phyloP scores from a whole-genome alignment of 257 asterid genomes.

The Solanum appendiculatum region DNA sequence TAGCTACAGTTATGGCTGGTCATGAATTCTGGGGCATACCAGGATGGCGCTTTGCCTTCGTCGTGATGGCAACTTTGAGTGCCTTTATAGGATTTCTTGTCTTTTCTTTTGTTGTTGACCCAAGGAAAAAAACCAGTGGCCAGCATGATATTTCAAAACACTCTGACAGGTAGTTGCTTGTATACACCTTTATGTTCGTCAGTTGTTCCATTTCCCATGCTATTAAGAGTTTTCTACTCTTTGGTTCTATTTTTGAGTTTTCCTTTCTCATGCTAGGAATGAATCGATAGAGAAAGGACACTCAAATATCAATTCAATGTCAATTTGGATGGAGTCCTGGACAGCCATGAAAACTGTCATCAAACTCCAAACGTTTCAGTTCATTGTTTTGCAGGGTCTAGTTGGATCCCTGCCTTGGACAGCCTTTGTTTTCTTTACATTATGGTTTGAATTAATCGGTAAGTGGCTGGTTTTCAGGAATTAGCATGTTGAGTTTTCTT shows the following conservation, averaged over 20 bases:
- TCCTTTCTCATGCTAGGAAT: constrained; percentile 42
- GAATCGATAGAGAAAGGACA: constrained; percentile 31
- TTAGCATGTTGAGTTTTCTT: not conserved
- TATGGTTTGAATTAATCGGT: constrained; percentile 95
- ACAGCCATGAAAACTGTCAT: constrained; percentile 72
- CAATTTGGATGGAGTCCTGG: constrained; percentile 85
- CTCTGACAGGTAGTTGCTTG: constrained; percentile 41
- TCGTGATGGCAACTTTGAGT: constrained; percentile 73
- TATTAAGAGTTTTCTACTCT: not conserved
- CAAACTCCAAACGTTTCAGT: constrained; percentile 79
- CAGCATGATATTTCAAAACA: constrained; percentile 27
- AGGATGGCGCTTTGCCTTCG: constrained; percentile 85
- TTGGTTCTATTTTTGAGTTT: not conserved
- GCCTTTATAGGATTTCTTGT: constrained; percentile 71
- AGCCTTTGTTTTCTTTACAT: constrained; percentile 80
- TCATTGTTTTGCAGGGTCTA: constrained; percentile 88
- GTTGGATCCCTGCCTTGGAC: constrained; percentile 97
- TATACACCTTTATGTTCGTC: not conserved
- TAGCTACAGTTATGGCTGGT: constrained; percentile 97
- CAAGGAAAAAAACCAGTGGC: constrained; percentile 23
- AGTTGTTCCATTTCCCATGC: not conserved
- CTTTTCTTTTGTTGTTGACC: constrained; percentile 71
- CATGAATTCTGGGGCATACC: constrained; percentile 65
- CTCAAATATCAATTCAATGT: constrained; percentile 22
- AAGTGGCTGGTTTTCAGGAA: not conserved